Percentiles rank a stretch among this genome's conserved stretches.
Conservation (phyloP, 176 grass and related monocot genomes). For the Carex cristatella region DNA sequence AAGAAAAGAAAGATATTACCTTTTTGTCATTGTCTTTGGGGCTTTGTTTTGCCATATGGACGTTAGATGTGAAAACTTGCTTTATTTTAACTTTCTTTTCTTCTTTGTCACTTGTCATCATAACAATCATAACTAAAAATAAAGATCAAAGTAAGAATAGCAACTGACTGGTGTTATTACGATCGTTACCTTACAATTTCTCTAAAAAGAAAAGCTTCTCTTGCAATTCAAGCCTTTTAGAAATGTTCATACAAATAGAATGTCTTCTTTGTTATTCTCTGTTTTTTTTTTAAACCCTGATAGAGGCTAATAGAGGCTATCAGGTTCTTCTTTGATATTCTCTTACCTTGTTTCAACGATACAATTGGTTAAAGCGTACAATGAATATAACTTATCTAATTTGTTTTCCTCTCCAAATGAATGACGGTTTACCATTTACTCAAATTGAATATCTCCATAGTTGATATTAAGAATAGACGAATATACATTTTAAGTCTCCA, state of each 20-base stretch:
- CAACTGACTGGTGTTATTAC: neutral
- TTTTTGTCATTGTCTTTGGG: conserved; percentile 20
- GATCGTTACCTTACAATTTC: neutral
- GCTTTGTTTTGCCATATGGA: neutral
- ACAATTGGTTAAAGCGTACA: neutral
- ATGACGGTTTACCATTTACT: neutral
- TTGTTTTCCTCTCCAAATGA: neutral
- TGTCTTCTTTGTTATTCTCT: neutral
- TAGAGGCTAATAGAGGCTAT: no score
- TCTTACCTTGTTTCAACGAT: neutral
- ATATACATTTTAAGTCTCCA: neutral
- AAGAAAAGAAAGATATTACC: neutral
- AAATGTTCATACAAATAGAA: neutral
- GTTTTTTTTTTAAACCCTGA: no score
- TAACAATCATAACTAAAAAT: neutral
- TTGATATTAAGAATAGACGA: neutral
- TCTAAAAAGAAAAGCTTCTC: neutral
- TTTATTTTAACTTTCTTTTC: neutral
- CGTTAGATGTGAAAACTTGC: neutral
- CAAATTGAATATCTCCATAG: neutral
- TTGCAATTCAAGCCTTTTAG: neutral
- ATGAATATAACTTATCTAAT: neutral
- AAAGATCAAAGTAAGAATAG: neutral
- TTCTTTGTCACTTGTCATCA: neutral
- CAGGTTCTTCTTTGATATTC: neutral